These are phyloP conservation scores for Sporothrix protearum DNA, from an alignment of 2,329 filamentous ascomycete species.

Conservation along the genomic window DNA sequence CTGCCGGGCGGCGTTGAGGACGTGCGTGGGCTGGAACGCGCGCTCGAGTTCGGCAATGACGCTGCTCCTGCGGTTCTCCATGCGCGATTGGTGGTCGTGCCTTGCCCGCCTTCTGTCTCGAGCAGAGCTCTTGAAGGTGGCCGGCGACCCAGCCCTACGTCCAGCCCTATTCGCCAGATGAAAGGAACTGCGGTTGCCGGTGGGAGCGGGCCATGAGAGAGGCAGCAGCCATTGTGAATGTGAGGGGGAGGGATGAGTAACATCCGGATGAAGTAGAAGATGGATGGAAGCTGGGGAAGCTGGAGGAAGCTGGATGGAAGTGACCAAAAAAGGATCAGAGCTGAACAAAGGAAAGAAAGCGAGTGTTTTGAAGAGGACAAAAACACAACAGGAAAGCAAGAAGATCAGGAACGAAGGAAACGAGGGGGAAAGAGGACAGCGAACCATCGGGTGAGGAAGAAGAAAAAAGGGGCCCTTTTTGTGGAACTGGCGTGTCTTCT, in stretches of 20 bases:
- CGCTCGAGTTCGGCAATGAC: constrained; percentile 55
- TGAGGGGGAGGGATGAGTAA: background rate
- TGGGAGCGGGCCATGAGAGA: constrained; percentile 22
- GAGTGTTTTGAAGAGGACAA: constrained; percentile 2
- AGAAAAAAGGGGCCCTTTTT: constrained; percentile 20
- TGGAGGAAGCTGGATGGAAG: background rate
- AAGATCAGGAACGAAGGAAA: background rate
- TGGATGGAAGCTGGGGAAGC: background rate
- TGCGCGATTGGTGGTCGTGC: constrained; percentile 61
- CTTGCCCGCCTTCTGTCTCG: constrained; percentile 56
- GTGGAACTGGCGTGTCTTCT: constrained; percentile 16
- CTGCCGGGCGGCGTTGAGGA: constrained; percentile 63
- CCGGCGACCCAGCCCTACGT: constrained; percentile 60
- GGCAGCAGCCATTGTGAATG: constrained; percentile 28
- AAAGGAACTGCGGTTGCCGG: constrained; percentile 50
- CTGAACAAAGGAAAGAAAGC: constrained; percentile 1
- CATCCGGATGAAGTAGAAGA: background rate
- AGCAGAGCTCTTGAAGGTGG: constrained; percentile 60
- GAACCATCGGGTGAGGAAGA: constrained; percentile 25
- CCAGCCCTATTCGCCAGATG: constrained; percentile 66
- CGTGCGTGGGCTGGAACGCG: constrained; percentile 62
- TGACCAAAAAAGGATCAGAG: background rate
- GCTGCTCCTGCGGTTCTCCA: constrained; percentile 57
- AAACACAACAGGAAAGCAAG: background rate
- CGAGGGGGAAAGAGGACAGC: constrained; percentile 19